Base-by-base conservation (phyloP, 805 yeast species). In the Myxozyma geophila region DNA sequence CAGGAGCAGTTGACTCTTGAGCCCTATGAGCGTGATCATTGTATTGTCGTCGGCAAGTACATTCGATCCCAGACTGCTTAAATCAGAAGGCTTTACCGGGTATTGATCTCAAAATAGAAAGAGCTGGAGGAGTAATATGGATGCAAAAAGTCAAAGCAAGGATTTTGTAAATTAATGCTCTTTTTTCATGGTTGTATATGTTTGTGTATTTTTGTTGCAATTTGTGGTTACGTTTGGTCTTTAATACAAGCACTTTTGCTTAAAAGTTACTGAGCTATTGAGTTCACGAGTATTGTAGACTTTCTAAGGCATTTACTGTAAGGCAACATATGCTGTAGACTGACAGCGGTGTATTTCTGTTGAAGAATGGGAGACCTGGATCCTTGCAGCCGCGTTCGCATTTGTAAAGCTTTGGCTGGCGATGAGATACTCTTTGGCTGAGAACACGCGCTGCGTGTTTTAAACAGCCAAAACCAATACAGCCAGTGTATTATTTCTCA, bases 21-120 rank as follows among this genome's bases (percentile, higher is more conserved):
- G 85, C 99, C 99, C 79, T 95, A 95, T 82, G 99, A 95, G 86
- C 91, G 99, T 85, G 99, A 95, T 78, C 99, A 95, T 83, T 93
- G 98, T 88, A 90, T 95, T 77, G 99, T 95, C 74, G 91, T 95
- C 76, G 99, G 98, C 78, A 87, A 88, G 80, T 95, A 95, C 85
- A 83, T 88, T 85, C 90, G 99, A 87, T 62, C 68, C 37, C 39
- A 46, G 47, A 43, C 36, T n/a, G 35, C 61, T 23, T 56, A 47
- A 39, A 21, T n/a, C 41, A 19, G 43, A 17, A 44, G 37, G 17
- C 17, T 37, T 35, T 9, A 15, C 19, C 43, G 21, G 40, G 12
- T 28, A 21, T 8, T 37, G 33, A 46, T 8, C 9, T 21, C 10
- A 56, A 17, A 49, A 37, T 35, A 36, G 59, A 56, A 47, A 41